A percentile compares a stretch with the other conserved stretches of the same genome.
Conservation (phyloP, 345 rosid genomes). For the Iberis pinnata region DNA sequence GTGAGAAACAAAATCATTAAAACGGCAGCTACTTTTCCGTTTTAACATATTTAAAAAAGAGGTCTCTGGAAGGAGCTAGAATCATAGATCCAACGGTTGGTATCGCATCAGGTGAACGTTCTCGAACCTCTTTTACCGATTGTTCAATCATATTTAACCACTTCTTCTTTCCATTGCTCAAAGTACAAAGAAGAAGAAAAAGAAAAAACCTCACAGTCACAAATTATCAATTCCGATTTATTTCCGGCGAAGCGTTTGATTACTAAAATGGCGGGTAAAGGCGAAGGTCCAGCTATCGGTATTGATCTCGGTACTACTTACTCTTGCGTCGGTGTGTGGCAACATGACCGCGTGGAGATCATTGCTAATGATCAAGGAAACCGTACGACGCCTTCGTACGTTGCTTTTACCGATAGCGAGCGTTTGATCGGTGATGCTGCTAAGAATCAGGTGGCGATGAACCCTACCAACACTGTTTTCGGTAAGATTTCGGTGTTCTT, state of each 20-base stretch:
- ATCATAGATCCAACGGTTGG: conserved; percentile 27
- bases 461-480: conserved; percentile 62
- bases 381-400: conserved; percentile 68
- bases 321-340: conserved; percentile 78
- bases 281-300: no score
- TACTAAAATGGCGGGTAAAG: conserved; percentile 26
- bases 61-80: conserved; percentile 15
- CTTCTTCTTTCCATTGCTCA: not conserved
- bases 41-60: not conserved
- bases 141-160: not conserved
- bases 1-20: no score
- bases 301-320: no score
- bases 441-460: conserved; percentile 73
- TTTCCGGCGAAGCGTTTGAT: conserved; percentile 5
- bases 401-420: conserved; percentile 51
- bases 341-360: conserved; percentile 66
- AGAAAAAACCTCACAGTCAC: not conserved
- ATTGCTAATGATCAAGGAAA: conserved; percentile 68
- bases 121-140: conserved; percentile 24
- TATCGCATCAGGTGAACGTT: conserved; percentile 11
- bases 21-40: not conserved
- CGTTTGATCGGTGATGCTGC: no score
- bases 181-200: not conserved
- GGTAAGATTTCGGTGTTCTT: conserved; percentile 37
- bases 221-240: no score